Percentiles rank a stretch among this genome's conserved stretches.
These are phyloP conservation scores for Ogataea philodendri DNA, from an alignment of 805 yeast genomes.

Conservation along the genomic window DNA sequence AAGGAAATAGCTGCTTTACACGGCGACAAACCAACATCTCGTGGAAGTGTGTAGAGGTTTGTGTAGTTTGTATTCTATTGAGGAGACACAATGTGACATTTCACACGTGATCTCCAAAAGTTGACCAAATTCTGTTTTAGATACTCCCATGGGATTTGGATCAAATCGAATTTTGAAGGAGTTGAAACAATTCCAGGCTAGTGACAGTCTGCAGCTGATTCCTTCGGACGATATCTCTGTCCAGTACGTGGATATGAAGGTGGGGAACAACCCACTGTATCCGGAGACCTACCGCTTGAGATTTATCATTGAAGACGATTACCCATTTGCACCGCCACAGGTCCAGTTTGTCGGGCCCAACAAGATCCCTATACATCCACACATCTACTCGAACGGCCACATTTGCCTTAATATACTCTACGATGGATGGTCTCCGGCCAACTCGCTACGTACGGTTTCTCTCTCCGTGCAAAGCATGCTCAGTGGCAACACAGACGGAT, in stretches of 20 bases:
- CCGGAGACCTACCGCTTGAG: constrained; percentile 40
- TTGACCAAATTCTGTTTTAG: not conserved
- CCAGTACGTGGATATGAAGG: constrained; percentile 39
- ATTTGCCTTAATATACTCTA: constrained; percentile 70
- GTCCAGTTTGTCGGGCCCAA: constrained; percentile 46
- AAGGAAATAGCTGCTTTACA: too few relatives aligned
- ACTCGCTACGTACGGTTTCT: constrained; percentile 45
- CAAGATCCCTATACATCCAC: constrained; percentile 68
- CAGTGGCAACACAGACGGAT: constrained; percentile 42
- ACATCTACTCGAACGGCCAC: constrained; percentile 72
- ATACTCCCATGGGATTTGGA: constrained; percentile 7
- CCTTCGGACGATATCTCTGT: constrained; percentile 16
- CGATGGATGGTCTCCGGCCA: constrained; percentile 66
- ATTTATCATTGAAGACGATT: constrained; percentile 42
- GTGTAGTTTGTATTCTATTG: too few relatives aligned
- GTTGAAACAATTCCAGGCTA: constrained; percentile 17
- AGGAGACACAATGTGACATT: too few relatives aligned
- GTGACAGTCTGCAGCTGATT: constrained; percentile 13
- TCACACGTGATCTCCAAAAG: too few relatives aligned
- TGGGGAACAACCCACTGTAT: constrained; percentile 38
- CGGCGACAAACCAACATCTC: too few relatives aligned
- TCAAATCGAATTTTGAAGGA: constrained; percentile 22
- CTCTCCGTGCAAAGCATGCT: constrained; percentile 67
- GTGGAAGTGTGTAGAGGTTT: too few relatives aligned
- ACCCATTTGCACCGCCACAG: constrained; percentile 60